phyloP scores from a whole-genome alignment of 371 early-diverging fungal genomes.

The Synchytrium microbalum region DNA sequence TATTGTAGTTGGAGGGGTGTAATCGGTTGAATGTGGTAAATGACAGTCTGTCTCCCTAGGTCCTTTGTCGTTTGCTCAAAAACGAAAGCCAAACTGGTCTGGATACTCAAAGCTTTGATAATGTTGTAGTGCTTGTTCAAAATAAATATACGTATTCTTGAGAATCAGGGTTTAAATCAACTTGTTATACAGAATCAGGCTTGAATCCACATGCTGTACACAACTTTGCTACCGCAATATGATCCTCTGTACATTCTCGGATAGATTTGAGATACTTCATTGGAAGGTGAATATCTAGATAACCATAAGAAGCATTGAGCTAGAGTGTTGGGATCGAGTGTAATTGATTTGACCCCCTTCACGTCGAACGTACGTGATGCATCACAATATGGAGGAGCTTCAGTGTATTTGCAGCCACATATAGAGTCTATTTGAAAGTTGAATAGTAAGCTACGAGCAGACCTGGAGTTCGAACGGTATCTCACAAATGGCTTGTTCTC shows the following conservation, averaged over 20 bases:
- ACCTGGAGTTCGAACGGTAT: constrained; percentile 9
- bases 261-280: constrained; percentile 19
- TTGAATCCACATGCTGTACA: constrained; percentile 28
- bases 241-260: constrained; percentile 25
- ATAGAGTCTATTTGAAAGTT: not conserved
- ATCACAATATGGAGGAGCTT: constrained; percentile 31
- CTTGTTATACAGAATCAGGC: no score
- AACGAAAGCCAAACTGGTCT: no score
- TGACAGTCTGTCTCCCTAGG: no score
- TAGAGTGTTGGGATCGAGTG: not conserved
- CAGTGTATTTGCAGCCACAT: constrained; percentile 37
- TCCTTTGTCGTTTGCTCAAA: no score
- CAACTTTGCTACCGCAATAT: constrained; percentile 21
- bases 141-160: no score
- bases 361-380: constrained; percentile 22
- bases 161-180: no score
- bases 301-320: not conserved
- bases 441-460: not conserved
- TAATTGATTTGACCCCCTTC: not conserved
- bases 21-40: no score
- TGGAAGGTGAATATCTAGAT: constrained; percentile 26
- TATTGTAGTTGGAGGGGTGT: no score
- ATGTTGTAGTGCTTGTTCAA: no score
- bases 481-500: constrained; percentile 20
- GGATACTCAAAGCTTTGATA: no score